Conservation (phyloP, 1,139 yeast species). For the Tardiomyces blankii region DNA sequence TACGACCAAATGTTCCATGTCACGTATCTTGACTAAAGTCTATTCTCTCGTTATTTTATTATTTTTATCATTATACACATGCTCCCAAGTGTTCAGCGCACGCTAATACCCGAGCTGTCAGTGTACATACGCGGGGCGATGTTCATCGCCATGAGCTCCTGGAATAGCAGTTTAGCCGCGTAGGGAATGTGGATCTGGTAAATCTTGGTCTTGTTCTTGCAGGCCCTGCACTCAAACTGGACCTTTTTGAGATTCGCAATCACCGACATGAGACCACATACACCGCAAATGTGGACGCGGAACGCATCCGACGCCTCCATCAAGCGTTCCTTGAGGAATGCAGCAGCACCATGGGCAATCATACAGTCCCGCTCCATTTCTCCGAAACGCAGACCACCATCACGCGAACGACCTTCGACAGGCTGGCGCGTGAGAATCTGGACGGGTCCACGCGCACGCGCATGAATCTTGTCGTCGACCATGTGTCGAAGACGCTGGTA, state of each 20-base stretch:
- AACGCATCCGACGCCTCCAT: conserved; percentile 99
- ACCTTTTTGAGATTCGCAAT: conserved; percentile 94
- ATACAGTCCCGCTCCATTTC: conserved; percentile 99
- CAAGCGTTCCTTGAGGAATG: conserved; percentile 90
- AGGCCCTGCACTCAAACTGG: conserved; percentile 96
- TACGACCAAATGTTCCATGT: too few relatives aligned
- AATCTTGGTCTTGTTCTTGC: conserved; percentile 96
- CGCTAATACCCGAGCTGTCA: conserved; percentile 29
- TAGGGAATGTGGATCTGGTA: conserved; percentile 96
- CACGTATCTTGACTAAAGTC: too few relatives aligned
- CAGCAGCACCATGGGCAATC: conserved; percentile 99
- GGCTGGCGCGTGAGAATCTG: conserved; percentile 98
- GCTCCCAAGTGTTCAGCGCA: conserved; percentile 9
- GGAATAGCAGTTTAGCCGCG: conserved; percentile 94
- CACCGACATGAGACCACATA: conserved; percentile 96
- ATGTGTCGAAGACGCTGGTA: conserved; percentile 97
- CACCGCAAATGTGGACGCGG: conserved; percentile 95
- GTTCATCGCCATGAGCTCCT: conserved; percentile 98
- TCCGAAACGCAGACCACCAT: conserved; percentile 99
- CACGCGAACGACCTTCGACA: conserved; percentile 98
- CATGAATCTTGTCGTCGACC: conserved; percentile 99
- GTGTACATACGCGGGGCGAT: conserved; percentile 41
- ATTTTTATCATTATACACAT: too few relatives aligned
- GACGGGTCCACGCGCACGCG: conserved; percentile 98
- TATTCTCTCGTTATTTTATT: too few relatives aligned